Evolutionary conservation across 2,329 filamentous ascomycete genomes (phyloP).

Genomic region (Colletotrichum falcatum): DNA sequence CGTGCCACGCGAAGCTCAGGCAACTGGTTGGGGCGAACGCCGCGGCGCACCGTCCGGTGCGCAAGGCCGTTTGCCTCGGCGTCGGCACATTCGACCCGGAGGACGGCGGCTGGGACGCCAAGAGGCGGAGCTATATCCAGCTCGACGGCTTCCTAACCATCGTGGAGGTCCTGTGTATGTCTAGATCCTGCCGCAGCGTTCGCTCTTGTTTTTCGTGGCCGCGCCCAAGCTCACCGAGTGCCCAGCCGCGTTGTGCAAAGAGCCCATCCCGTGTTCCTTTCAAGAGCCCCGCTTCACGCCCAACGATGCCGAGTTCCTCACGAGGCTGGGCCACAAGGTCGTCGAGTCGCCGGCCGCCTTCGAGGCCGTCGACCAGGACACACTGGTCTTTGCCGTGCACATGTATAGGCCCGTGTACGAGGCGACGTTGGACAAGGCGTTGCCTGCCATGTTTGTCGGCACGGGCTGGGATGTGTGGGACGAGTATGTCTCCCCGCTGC

Average conservation of each 20-base stretch:
- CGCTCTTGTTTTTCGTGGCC: too few species aligned
- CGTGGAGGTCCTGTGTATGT: slow-evolving; percentile 57
- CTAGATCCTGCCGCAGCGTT: neutral
- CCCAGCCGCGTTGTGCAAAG: slow-evolving; percentile 29
- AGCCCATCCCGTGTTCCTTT: slow-evolving; percentile 59
- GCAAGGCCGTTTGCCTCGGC: slow-evolving; percentile 65
- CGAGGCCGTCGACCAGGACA: slow-evolving; percentile 57
- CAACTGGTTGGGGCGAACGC: slow-evolving; percentile 48
- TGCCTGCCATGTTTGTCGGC: slow-evolving; percentile 69
- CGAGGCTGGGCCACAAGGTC: slow-evolving; percentile 64
- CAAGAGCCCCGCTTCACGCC: slow-evolving; percentile 67
- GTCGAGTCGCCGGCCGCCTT: slow-evolving; percentile 66
- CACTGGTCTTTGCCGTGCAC: slow-evolving; percentile 73
- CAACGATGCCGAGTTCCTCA: slow-evolving; percentile 64
- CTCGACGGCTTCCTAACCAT: slow-evolving; percentile 64
- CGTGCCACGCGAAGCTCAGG: slow-evolving; percentile 49
- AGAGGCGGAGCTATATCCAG: slow-evolving; percentile 62
- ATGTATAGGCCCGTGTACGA: slow-evolving; percentile 67
- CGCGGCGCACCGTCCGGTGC: slow-evolving; percentile 44
- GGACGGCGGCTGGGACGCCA: slow-evolving; percentile 59
- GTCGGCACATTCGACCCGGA: slow-evolving; percentile 66
- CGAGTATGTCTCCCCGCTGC: slow-evolving; percentile 51
- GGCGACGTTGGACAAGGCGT: slow-evolving; percentile 56
- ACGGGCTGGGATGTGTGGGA: slow-evolving; percentile 66
- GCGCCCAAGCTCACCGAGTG: neutral